These are phyloP conservation scores for Linum trigynum DNA, from an alignment of 345 rosid genomes.

Conservation along the genomic window DNA sequence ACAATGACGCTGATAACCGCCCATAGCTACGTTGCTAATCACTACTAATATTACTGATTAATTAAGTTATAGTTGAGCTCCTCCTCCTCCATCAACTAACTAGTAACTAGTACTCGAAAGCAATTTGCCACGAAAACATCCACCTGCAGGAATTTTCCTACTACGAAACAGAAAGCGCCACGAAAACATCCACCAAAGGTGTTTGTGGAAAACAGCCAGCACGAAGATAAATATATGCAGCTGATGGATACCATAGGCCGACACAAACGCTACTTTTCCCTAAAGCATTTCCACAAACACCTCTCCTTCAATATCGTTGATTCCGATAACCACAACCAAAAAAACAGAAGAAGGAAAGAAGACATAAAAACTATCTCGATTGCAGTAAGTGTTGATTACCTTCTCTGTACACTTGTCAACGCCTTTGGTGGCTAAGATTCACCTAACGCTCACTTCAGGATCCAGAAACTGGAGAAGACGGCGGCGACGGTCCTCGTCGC, in stretches of 20 bases:
- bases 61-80: no score
- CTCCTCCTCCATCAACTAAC: no score
- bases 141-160: no score
- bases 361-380: background rate
- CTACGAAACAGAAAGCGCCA: no score
- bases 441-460: slow-evolving; percentile 26
- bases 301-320: background rate
- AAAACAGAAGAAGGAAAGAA: slow-evolving; percentile 1
- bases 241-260: slow-evolving; percentile 77
- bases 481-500: slow-evolving; percentile 21
- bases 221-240: slow-evolving; percentile 87
- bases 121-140: no score
- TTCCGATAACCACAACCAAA: background rate
- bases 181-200: no score
- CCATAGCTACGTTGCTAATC: no score
- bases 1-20: no score
- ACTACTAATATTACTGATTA: no score
- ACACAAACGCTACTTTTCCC: slow-evolving; percentile 77
- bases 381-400: slow-evolving; percentile 20
- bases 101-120: no score
- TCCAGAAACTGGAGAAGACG: slow-evolving; percentile 35
- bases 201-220: slow-evolving; percentile 52
- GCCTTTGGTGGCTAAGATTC: slow-evolving; percentile 31
- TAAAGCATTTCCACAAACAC: slow-evolving; percentile 18
- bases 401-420: slow-evolving; percentile 30